A percentile compares a stretch with the other conserved stretches of the same genome.
phyloP scores from a whole-genome alignment of 2,329 filamentous ascomycete species.

The Neospermospora avenae region DNA sequence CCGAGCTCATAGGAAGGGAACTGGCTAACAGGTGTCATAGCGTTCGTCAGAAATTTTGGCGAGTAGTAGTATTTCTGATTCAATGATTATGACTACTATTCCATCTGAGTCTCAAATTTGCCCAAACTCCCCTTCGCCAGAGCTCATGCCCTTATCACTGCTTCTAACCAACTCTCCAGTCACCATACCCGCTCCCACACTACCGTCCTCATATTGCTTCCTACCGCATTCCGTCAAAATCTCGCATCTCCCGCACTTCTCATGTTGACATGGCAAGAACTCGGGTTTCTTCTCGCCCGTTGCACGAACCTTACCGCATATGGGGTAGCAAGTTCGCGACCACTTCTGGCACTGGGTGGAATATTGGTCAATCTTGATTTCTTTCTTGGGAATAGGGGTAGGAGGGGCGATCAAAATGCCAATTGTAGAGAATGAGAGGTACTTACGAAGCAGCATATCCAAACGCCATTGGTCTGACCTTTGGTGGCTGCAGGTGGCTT shows the following conservation, averaged over 20 bases:
- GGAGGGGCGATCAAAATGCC: background rate
- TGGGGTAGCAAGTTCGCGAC: background rate
- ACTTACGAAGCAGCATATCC: background rate
- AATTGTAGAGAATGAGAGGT: background rate
- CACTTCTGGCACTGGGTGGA: background rate
- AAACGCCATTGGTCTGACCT: background rate
- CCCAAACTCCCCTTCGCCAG: background rate
- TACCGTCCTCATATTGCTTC: background rate
- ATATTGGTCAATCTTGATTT: background rate
- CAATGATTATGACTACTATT: too few relatives aligned
- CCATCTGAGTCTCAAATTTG: background rate
- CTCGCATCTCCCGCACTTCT: background rate
- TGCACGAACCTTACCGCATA: background rate
- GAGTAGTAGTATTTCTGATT: too few relatives aligned
- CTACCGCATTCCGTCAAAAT: background rate
- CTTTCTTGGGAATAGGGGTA: background rate
- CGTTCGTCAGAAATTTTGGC: too few relatives aligned
- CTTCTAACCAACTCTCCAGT: background rate
- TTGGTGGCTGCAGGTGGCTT: background rate
- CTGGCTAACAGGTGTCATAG: too few relatives aligned
- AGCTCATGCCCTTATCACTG: background rate
- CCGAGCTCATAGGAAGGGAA: too few relatives aligned
- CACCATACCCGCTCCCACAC: background rate
- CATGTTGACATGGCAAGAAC: background rate
- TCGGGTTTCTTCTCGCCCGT: background rate